Evolutionary conservation across 495 filamentous ascomycete species (phyloP).

Genomic region (Umbilicaria muhlenbergii): DNA sequence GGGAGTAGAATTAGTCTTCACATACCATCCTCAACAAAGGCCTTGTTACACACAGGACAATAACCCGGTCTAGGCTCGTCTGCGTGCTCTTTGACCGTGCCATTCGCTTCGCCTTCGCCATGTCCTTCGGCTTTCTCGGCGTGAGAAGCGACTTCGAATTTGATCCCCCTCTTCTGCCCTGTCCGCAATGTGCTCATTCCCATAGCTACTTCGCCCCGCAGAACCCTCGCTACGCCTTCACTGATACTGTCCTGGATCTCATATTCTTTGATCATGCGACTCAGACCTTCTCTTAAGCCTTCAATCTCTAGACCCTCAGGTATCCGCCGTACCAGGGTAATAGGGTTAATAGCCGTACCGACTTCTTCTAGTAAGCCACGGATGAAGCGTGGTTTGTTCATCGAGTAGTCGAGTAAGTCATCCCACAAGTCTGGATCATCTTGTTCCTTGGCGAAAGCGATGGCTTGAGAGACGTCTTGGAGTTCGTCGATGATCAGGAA

Average conservation of each 20-base stretch:
- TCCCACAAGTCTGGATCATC: conserved; percentile 86
- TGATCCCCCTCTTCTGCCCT: conserved; percentile 70
- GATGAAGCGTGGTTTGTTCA: conserved; percentile 94
- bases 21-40: conserved; percentile 38
- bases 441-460: conserved; percentile 85
- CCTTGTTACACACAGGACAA: conserved; percentile 47
- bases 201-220: conserved; percentile 70
- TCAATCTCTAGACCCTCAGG: conserved; percentile 84
- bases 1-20: background rate
- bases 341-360: conserved; percentile 79
- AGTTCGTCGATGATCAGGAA: conserved; percentile 82
- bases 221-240: conserved; percentile 72
- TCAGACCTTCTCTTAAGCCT: conserved; percentile 70
- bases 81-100: conserved; percentile 17
- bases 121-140: conserved; percentile 2
- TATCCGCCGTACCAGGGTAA: conserved; percentile 77
- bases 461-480: conserved; percentile 76
- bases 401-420: conserved; percentile 82
- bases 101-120: conserved; percentile 9
- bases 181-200: conserved; percentile 64
- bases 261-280: conserved; percentile 77
- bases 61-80: conserved; percentile 31
- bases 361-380: conserved; percentile 84
- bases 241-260: conserved; percentile 86
- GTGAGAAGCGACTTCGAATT: conserved; percentile 51